Percentiles rank a stretch among this genome's conserved stretches.
Evolutionary conservation across 306 rosid genomes (phyloP).

Genomic region (Inga laurina): DNA sequence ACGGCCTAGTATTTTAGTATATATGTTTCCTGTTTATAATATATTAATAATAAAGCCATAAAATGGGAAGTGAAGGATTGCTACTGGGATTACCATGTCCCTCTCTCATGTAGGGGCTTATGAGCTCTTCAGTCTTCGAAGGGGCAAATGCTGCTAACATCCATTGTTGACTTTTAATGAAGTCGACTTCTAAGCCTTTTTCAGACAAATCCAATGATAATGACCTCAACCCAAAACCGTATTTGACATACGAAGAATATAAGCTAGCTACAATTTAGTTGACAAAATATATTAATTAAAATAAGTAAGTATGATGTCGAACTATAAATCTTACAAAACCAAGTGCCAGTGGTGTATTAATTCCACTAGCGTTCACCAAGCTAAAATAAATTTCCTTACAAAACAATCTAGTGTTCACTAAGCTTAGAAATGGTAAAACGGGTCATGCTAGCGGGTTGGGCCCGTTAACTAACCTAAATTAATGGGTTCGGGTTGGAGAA

Average conservation of each 20-base stretch:
- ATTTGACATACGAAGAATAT: neutral
- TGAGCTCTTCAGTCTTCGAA: neutral
- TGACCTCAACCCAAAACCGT: neutral
- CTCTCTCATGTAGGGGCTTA: neutral
- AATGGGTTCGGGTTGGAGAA: too few relatives aligned
- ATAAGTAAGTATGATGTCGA: neutral
- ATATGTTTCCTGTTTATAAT: too few relatives aligned
- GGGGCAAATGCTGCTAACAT: neutral
- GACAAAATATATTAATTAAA: neutral
- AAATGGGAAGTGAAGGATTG: neutral
- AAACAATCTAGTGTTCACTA: too few relatives aligned
- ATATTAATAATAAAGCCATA: too few relatives aligned
- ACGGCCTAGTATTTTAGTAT: too few relatives aligned
- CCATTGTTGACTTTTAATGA: neutral
- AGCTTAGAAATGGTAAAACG: too few relatives aligned
- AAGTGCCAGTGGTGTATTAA: neutral
- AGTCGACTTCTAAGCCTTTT: neutral
- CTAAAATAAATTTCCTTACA: too few relatives aligned
- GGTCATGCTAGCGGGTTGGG: too few relatives aligned
- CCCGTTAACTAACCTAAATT: too few relatives aligned
- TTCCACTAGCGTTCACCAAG: neutral
- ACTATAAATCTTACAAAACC: neutral
- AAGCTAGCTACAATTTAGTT: neutral
- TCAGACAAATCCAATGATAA: neutral
- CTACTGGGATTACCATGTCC: neutral